Conservation (phyloP, 2,329 filamentous ascomycete species). For the Xylogone sp. region DNA sequence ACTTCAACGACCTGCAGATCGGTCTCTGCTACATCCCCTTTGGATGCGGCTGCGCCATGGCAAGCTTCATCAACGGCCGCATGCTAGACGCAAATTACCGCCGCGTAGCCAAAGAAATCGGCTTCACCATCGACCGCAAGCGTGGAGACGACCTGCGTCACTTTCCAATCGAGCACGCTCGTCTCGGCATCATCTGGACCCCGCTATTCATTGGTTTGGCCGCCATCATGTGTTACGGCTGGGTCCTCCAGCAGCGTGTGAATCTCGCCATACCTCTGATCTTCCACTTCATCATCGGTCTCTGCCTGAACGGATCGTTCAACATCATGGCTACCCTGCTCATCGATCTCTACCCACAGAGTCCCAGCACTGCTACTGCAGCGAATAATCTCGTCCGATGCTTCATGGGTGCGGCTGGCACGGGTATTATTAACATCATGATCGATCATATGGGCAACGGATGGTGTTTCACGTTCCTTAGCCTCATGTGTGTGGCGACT, state of each 20-base stretch:
- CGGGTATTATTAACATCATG: slow-evolving; percentile 57
- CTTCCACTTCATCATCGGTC: slow-evolving; percentile 52
- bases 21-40: slow-evolving; percentile 36
- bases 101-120: slow-evolving; percentile 57
- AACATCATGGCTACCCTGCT: slow-evolving; percentile 60
- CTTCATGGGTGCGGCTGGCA: slow-evolving; percentile 54
- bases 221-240: slow-evolving; percentile 53
- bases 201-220: slow-evolving; percentile 50
- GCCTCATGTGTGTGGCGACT: slow-evolving; percentile 43
- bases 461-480: slow-evolving; percentile 60
- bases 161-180: slow-evolving; percentile 33
- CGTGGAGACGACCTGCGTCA: slow-evolving; percentile 35
- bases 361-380: slow-evolving; percentile 59
- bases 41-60: slow-evolving; percentile 44
- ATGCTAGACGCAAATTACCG: slow-evolving; percentile 66
- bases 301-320: slow-evolving; percentile 58
- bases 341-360: slow-evolving; percentile 58
- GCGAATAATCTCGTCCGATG: slow-evolving; percentile 64
- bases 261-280: slow-evolving; percentile 52
- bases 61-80: slow-evolving; percentile 52
- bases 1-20: slow-evolving; percentile 28
- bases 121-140: slow-evolving; percentile 56
- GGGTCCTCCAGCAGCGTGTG: slow-evolving; percentile 48
- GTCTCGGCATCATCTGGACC: slow-evolving; percentile 51
- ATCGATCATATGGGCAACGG: slow-evolving; percentile 53